Percentiles rank a stretch among this genome's conserved stretches.
Conservation (phyloP, 768 basidiomycete species). For the Kwoniella pini region DNA sequence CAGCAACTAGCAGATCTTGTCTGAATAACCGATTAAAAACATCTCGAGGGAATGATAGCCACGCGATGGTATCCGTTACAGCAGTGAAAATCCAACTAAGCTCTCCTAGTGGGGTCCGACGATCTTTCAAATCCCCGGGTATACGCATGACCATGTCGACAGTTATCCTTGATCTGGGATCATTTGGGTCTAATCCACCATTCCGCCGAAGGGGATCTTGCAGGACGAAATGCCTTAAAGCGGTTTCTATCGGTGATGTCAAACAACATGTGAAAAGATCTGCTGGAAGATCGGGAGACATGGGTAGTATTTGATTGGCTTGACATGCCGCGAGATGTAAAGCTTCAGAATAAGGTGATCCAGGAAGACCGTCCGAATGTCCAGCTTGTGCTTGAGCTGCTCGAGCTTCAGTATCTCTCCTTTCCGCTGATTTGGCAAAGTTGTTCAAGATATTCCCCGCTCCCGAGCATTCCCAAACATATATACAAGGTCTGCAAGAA, state of each 20-base stretch:
- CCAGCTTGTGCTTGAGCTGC: constrained; percentile 33
- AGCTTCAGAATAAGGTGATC: constrained; percentile 63
- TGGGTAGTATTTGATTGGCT: constrained; percentile 85
- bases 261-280: constrained; percentile 97
- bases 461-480: constrained; percentile 99
- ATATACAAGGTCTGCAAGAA: constrained; percentile 77
- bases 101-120: constrained; percentile 93
- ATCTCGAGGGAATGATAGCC: constrained; percentile 93
- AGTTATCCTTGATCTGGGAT: constrained; percentile 52
- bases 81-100: constrained; percentile 99
- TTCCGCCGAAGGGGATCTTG: constrained; percentile 70
- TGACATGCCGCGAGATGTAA: constrained; percentile 94
- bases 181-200: constrained; percentile 72
- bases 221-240: constrained; percentile 82
- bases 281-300: constrained; percentile 93
- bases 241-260: constrained; percentile 97
- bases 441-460: constrained; percentile 90
- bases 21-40: constrained; percentile 91
- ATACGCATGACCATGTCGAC: constrained; percentile 91
- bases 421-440: constrained; percentile 64
- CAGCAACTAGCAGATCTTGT: constrained; percentile 92
- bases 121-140: constrained; percentile 94
- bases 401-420: constrained; percentile 54
- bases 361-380: constrained; percentile 62
- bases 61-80: constrained; percentile 98